Percentiles rank a stretch among this genome's conserved stretches.
Evolutionary conservation across 2,329 filamentous ascomycete species (phyloP).

Genomic region (Penicillium brasilianum): DNA sequence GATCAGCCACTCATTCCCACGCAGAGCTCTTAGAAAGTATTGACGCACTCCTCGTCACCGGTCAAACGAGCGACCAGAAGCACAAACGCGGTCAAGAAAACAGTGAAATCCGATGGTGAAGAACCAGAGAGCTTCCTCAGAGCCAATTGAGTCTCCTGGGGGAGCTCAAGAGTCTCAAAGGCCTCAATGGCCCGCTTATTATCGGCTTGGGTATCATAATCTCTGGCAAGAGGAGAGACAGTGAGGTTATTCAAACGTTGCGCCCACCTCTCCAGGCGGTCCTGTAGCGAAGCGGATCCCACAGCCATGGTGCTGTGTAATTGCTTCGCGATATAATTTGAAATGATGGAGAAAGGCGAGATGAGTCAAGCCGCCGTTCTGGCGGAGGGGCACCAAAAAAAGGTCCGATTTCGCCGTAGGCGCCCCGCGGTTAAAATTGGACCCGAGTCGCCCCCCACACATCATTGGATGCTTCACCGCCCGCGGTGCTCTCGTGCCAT

Average conservation of each 20-base stretch:
- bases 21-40: background rate
- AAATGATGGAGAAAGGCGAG: constrained; percentile 19
- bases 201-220: constrained; percentile 48
- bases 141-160: constrained; percentile 43
- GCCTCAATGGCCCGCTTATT: constrained; percentile 49
- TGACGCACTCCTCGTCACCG: constrained; percentile 50
- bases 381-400: constrained; percentile 34
- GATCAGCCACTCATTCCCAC: background rate
- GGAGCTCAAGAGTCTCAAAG: constrained; percentile 48
- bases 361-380: constrained; percentile 29
- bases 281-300: constrained; percentile 41
- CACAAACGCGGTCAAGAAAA: constrained; percentile 52
- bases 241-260: constrained; percentile 49
- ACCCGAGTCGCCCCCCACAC: constrained; percentile 21
- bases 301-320: constrained; percentile 38
- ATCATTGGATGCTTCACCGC: constrained; percentile 19
- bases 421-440: constrained; percentile 21
- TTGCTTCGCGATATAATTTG: constrained; percentile 19
- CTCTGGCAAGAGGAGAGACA: constrained; percentile 50
- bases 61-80: constrained; percentile 53
- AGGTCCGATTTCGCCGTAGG: constrained; percentile 37
- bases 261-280: constrained; percentile 49
- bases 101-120: constrained; percentile 44
- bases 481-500: background rate
- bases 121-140: constrained; percentile 45